A percentile compares a stretch with the other conserved stretches of the same genome.
phyloP scores from a whole-genome alignment of 495 filamentous ascomycete genomes.

The Aspergillus saccharolyticus region DNA sequence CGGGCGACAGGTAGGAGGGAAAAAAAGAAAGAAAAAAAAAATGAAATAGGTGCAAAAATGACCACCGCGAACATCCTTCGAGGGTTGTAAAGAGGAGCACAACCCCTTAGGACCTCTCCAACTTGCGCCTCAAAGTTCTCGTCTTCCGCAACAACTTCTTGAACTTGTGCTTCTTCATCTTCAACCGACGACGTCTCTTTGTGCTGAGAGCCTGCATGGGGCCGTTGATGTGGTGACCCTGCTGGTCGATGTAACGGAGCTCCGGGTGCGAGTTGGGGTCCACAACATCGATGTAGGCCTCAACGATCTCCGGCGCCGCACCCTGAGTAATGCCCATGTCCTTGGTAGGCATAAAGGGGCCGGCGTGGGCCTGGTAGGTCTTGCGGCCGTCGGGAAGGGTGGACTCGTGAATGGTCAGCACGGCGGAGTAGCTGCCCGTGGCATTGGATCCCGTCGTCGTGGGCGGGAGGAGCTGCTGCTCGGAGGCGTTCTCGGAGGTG shows the following conservation, averaged over 20 bases:
- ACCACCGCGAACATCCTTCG: too few species aligned
- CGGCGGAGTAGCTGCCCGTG: conserved; percentile 59
- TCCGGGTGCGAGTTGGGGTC: conserved; percentile 15
- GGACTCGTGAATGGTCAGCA: conserved; percentile 77
- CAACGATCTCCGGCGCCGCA: conserved; percentile 17
- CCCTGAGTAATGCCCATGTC: conserved; percentile 32
- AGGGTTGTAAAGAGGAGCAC: too few species aligned
- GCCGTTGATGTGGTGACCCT: conserved; percentile 26
- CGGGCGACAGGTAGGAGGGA: neutral
- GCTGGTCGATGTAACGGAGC: conserved; percentile 40
- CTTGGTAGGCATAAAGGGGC: conserved; percentile 34
- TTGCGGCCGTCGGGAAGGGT: conserved; percentile 64
- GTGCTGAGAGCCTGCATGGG: conserved; percentile 71
- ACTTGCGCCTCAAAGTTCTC: conserved; percentile 78
- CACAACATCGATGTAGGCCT: conserved; percentile 33
- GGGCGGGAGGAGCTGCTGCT: conserved; percentile 26
- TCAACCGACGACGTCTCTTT: conserved; percentile 77
- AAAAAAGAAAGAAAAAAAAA: neutral
- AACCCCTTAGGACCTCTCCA: conserved; percentile 52
- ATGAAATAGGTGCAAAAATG: neutral
- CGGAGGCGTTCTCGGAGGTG: conserved; percentile 21
- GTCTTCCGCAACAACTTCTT: conserved; percentile 97
- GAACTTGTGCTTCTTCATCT: conserved; percentile 99
- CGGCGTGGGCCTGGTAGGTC: conserved; percentile 48
- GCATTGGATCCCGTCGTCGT: conserved; percentile 24